Percentiles rank a stretch among this genome's conserved stretches.
phyloP scores from a whole-genome alignment of 345 rosid genomes.

The Brassica napus region DNA sequence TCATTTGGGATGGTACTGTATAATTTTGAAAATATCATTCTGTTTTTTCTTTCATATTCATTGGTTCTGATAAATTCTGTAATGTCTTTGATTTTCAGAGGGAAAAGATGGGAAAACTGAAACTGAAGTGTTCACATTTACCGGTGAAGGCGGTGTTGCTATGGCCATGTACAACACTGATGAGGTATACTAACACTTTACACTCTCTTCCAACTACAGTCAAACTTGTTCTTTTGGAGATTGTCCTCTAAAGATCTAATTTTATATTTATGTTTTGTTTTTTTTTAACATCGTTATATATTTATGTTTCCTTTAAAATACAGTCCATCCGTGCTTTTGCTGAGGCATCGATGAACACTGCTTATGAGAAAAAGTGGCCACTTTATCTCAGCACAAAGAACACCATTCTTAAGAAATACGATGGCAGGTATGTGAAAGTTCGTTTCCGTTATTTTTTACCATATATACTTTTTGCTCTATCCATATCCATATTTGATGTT shows the following conservation, averaged over 20 bases:
- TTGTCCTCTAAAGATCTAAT: neutral
- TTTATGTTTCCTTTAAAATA: constrained; percentile 16
- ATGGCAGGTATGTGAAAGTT: constrained; percentile 72
- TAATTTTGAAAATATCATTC: neutral
- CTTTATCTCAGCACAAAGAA: constrained; percentile 98
- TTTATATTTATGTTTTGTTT: neutral
- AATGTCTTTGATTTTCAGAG: constrained; percentile 55
- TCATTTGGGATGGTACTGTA: constrained; percentile 5
- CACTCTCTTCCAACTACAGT: neutral
- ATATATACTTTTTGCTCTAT: neutral
- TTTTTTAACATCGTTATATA: neutral
- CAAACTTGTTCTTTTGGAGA: neutral
- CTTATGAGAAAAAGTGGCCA: constrained; percentile 95
- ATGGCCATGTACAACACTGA: constrained; percentile 96
- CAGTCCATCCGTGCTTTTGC: constrained; percentile 88
- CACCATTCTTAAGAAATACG: constrained; percentile 97
- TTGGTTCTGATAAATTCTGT: neutral
- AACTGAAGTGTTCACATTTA: constrained; percentile 79
- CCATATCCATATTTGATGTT: neutral
- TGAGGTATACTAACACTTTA: constrained; percentile 54
- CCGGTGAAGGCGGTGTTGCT: constrained; percentile 92
- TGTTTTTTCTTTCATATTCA: neutral
- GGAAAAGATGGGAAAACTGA: constrained; percentile 75
- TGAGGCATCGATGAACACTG: constrained; percentile 91
- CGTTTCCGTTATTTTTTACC: neutral